phyloP scores from a whole-genome alignment of 1,284 basidiomycete genomes.

The Leccinum griseonigrum region DNA sequence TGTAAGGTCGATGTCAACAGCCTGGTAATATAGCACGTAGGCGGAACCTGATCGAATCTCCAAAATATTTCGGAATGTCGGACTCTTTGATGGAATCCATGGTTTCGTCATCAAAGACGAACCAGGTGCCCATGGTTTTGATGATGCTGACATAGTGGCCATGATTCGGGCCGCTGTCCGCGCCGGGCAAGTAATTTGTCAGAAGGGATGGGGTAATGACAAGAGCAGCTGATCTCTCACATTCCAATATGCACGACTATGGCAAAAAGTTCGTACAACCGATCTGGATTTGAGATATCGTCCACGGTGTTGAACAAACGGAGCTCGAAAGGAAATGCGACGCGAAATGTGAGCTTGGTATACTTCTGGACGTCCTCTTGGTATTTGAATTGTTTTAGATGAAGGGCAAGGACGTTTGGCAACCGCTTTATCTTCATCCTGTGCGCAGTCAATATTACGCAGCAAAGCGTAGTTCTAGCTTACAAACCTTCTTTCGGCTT shows the following conservation, averaged over 20 bases:
- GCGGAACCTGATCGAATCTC: conserved; percentile 90
- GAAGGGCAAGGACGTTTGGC: conserved; percentile 91
- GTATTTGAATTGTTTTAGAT: conserved; percentile 98
- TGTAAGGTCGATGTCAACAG: conserved; percentile 76
- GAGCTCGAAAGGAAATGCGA: conserved; percentile 93
- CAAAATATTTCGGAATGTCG: conserved; percentile 93
- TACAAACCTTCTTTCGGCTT: conserved; percentile 89
- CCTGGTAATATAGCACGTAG: conserved; percentile 98
- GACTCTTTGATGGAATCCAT: conserved; percentile 85
- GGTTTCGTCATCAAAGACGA: conserved; percentile 94
- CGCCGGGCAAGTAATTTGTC: conserved; percentile 16
- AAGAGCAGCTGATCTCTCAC: conserved; percentile 49
- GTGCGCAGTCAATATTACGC: conserved; percentile 11
- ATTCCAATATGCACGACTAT: conserved; percentile 98
- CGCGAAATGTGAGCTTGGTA: conserved; percentile 94
- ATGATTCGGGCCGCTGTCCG: conserved; percentile 84
- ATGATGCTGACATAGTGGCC: conserved; percentile 97
- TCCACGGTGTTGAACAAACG: conserved; percentile 97
- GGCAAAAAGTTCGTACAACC: conserved; percentile 91
- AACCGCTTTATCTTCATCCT: conserved; percentile 98
- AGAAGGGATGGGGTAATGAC: conserved; percentile 6
- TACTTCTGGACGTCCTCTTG: conserved; percentile 87
- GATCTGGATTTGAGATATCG: conserved; percentile 84
- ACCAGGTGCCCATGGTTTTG: conserved; percentile 83
- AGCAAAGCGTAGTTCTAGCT: conserved; percentile 1